Evolutionary conservation across 1,284 basidiomycete genomes (phyloP).

Genomic region (Irpex rosettiformis): DNA sequence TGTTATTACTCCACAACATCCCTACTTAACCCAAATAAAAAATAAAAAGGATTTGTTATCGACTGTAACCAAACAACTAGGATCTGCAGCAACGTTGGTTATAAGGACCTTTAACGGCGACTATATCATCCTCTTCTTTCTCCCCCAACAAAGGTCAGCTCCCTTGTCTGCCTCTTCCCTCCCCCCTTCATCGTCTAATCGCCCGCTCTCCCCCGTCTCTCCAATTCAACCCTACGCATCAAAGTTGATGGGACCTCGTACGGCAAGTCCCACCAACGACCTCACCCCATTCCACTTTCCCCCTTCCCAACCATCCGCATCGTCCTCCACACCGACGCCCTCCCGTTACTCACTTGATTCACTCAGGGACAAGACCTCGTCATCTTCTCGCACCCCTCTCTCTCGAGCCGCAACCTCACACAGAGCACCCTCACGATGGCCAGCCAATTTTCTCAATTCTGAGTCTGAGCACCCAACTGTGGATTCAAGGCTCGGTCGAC

Average conservation of each 20-base stretch:
- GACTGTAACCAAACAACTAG: background rate
- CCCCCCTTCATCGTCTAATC: conserved; percentile 10
- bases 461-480: conserved; percentile 25
- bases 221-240: conserved; percentile 1
- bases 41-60: background rate
- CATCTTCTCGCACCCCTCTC: conserved; percentile 16
- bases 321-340: conserved; percentile 19
- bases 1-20: background rate
- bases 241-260: conserved; percentile 28
- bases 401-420: conserved; percentile 25
- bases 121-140: conserved; percentile 9
- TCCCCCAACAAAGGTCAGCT: conserved; percentile 10
- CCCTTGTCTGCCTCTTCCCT: conserved; percentile 7
- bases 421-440: conserved; percentile 20
- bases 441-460: conserved; percentile 19
- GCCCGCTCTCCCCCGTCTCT: conserved; percentile 8
- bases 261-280: conserved; percentile 25
- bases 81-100: conserved; percentile 17
- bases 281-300: conserved; percentile 22
- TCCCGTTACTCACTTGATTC: conserved; percentile 21
- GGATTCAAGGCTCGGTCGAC: conserved; percentile 22
- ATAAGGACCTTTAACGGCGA: too few relatives aligned
- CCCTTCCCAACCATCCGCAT: conserved; percentile 22
- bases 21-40: background rate
- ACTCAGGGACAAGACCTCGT: conserved; percentile 18